Percentiles rank a stretch among this genome's conserved stretches.
Evolutionary conservation across 192 early-diverging fungal genomes (phyloP).

Genomic region (Backusella liffmaniae): DNA sequence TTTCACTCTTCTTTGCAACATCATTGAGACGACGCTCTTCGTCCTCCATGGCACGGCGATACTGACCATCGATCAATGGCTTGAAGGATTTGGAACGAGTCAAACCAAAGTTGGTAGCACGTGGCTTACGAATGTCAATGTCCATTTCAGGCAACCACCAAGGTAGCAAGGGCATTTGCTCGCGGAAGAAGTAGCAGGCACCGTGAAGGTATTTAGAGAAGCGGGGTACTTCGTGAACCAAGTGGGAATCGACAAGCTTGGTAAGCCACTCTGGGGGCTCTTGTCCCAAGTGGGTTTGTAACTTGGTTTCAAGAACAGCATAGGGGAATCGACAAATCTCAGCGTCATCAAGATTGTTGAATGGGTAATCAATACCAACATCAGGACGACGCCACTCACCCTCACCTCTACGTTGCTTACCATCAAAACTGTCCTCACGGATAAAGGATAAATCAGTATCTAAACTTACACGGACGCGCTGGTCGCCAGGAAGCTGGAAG

Average conservation of each 20-base stretch:
- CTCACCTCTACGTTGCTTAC: conserved; percentile 64
- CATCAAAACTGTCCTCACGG: conserved; percentile 82
- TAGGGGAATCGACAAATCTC: conserved; percentile 41
- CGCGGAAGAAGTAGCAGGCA: conserved; percentile 43
- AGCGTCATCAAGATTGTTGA: conserved; percentile 11
- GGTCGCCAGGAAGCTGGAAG: conserved; percentile 54
- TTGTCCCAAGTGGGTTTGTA: conserved; percentile 49
- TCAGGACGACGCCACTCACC: conserved; percentile 41
- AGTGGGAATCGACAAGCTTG: conserved; percentile 40
- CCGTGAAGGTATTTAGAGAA: conserved; percentile 53
- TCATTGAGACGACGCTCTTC: conserved; percentile 28
- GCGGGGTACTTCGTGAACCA: conserved; percentile 48
- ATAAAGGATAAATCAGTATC: conserved; percentile 95
- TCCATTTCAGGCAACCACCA: conserved; percentile 57
- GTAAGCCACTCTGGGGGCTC: conserved; percentile 48
- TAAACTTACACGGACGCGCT: conserved; percentile 87
- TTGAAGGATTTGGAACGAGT: conserved; percentile 39
- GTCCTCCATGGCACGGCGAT: conserved; percentile 30
- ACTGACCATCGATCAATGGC: conserved; percentile 36
- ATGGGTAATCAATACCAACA: conserved; percentile 45
- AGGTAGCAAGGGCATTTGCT: conserved; percentile 44
- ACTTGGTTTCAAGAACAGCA: conserved; percentile 37
- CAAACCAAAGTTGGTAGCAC: conserved; percentile 34
- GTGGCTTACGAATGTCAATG: conserved; percentile 50
- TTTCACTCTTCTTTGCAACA: conserved; percentile 42